These are phyloP conservation scores for Elaeis guineensis DNA, from an alignment of 176 grass and related monocot species.

Conservation along the genomic window DNA sequence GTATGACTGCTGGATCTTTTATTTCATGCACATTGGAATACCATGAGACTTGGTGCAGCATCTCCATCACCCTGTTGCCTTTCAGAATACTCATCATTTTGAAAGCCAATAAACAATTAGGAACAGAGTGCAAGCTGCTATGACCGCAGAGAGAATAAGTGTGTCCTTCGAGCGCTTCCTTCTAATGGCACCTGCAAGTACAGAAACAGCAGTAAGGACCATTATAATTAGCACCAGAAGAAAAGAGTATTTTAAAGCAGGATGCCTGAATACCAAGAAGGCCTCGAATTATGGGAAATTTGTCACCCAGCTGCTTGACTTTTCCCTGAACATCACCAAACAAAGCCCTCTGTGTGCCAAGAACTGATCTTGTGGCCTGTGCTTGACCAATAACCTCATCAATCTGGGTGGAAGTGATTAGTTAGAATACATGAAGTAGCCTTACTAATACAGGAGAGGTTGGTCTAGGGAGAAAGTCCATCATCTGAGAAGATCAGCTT, in stretches of 20 bases:
- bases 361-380: slow-evolving; percentile 59
- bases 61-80: too few species aligned
- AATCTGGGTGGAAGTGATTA: slow-evolving; percentile 34
- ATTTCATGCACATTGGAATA: too few species aligned
- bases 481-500: too few species aligned
- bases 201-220: neutral
- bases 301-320: slow-evolving; percentile 92
- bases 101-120: slow-evolving; percentile 95
- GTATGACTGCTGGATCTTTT: too few species aligned
- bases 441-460: too few species aligned
- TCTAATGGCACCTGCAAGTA: slow-evolving; percentile 69
- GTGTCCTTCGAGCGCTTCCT: slow-evolving; percentile 96
- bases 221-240: neutral
- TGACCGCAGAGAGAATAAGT: slow-evolving; percentile 84
- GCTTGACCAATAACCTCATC: slow-evolving; percentile 95
- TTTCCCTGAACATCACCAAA: slow-evolving; percentile 91
- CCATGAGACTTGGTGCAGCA: too few species aligned
- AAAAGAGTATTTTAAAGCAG: neutral
- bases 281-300: slow-evolving; percentile 73
- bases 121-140: slow-evolving; percentile 78
- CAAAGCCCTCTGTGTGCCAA: slow-evolving; percentile 50
- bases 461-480: too few species aligned
- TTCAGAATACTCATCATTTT: slow-evolving; percentile 37
- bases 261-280: slow-evolving; percentile 51
- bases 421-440: too few species aligned